Evolutionary conservation across 202 grass and related monocot genomes (phyloP).

Genomic region (Cymbopogon flexuosus): DNA sequence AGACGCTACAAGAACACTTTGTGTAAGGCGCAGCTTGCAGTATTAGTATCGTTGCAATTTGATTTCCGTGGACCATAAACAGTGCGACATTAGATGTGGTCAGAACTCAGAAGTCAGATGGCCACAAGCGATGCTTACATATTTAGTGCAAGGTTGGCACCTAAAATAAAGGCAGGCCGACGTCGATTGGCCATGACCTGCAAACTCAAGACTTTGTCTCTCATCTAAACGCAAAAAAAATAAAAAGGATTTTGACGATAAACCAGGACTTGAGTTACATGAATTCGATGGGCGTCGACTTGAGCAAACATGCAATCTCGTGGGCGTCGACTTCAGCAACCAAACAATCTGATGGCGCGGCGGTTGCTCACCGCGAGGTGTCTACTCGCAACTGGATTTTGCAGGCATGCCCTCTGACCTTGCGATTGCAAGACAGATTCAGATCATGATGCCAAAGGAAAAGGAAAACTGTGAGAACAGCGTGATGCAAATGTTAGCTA

Average conservation of each 20-base stretch:
- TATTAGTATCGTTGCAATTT: neutral
- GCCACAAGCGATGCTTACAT: slow-evolving; percentile 27
- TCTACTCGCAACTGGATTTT: slow-evolving; percentile 14
- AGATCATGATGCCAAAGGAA: neutral
- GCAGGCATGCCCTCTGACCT: neutral
- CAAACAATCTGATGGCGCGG: neutral
- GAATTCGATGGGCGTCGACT: slow-evolving; percentile 42
- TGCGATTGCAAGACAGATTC: neutral
- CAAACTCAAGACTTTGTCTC: slow-evolving; percentile 25
- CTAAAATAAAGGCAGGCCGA: slow-evolving; percentile 12
- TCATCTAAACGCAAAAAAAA: neutral
- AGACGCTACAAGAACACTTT: neutral
- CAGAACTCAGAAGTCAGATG: slow-evolving; percentile 38
- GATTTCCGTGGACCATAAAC: slow-evolving; percentile 1
- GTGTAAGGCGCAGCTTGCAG: neutral
- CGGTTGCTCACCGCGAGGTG: neutral
- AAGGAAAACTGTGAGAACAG: neutral
- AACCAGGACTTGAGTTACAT: slow-evolving; percentile 1
- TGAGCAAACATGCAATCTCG: slow-evolving; percentile 2
- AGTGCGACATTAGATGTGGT: slow-evolving; percentile 16
- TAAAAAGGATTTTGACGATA: slow-evolving; percentile 16
- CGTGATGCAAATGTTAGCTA: neutral
- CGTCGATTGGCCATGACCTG: neutral
- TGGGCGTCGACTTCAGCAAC: slow-evolving; percentile 22
- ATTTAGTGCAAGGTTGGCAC: slow-evolving; percentile 19